Conservation (phyloP, 208 protist species). For the Leishmania turanica region DNA sequence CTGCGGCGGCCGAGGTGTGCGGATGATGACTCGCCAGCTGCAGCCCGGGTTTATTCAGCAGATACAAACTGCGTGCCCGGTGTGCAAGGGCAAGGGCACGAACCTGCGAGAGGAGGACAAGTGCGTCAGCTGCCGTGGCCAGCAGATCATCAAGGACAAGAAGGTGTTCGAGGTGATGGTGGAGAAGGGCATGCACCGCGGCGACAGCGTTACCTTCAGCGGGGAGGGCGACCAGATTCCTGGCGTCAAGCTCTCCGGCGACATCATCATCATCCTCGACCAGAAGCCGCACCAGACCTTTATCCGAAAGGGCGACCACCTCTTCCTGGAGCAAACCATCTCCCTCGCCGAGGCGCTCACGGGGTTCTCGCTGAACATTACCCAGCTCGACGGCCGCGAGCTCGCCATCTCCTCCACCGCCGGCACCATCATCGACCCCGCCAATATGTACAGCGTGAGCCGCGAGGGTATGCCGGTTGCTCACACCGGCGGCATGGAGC, state of each 20-base stretch:
- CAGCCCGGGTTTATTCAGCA: conserved; percentile 98
- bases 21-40: conserved; percentile 93
- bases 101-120: conserved; percentile 93
- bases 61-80: conserved; percentile 93
- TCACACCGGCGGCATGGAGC: conserved; percentile 88
- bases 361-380: conserved; percentile 89
- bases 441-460: conserved; percentile 79
- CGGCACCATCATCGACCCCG: conserved; percentile 86
- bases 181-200: conserved; percentile 96
- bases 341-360: conserved; percentile 96
- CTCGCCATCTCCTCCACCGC: conserved; percentile 68
- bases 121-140: conserved; percentile 94
- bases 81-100: conserved; percentile 94
- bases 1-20: conserved; percentile 95
- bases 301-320: conserved; percentile 94
- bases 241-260: conserved; percentile 93
- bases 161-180: conserved; percentile 98
- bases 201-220: conserved; percentile 96
- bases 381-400: conserved; percentile 92
- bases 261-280: conserved; percentile 98
- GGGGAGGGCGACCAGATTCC: conserved; percentile 97
- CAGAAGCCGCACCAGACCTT: conserved; percentile 96
- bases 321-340: conserved; percentile 93
- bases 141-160: conserved; percentile 95
- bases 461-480: conserved; percentile 94